These are phyloP conservation scores for Phyllosticta paracitricarpa DNA, from an alignment of 2,329 filamentous ascomycete genomes.

Conservation along the genomic window DNA sequence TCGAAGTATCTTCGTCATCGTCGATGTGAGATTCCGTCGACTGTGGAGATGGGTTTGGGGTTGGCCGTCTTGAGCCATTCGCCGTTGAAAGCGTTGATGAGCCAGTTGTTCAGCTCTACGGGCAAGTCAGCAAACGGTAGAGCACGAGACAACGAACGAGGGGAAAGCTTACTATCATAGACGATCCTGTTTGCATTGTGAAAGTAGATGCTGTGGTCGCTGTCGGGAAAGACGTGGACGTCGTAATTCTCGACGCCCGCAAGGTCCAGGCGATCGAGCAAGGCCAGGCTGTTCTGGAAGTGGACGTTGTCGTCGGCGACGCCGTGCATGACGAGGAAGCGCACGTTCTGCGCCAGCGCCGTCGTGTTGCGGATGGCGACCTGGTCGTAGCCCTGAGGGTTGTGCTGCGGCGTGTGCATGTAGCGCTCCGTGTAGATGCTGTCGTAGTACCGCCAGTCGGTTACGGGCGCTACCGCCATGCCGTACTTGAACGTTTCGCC, in stretches of 20 bases:
- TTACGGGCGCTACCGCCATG: constrained; percentile 97
- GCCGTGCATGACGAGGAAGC: constrained; percentile 93
- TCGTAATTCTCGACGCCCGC: constrained; percentile 85
- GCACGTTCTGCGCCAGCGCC: constrained; percentile 64
- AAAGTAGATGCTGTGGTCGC: constrained; percentile 89
- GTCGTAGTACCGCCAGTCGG: constrained; percentile 94
- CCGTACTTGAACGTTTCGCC: constrained; percentile 89
- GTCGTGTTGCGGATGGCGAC: constrained; percentile 64
- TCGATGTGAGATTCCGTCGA: background rate
- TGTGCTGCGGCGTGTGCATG: constrained; percentile 88
- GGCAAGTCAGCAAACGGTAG: background rate
- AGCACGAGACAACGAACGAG: background rate
- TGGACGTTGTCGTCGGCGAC: constrained; percentile 97
- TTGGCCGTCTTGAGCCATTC: constrained; percentile 64
- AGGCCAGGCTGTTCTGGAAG: constrained; percentile 80
- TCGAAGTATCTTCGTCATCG: background rate
- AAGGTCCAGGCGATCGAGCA: constrained; percentile 80
- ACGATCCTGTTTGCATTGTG: constrained; percentile 88
- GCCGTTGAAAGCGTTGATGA: constrained; percentile 95
- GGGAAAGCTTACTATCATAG: constrained; percentile 65
- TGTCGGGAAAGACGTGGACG: constrained; percentile 92
- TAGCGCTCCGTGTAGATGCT: constrained; percentile 92
- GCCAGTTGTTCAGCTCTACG: constrained; percentile 72
- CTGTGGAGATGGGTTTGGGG: constrained; percentile 34
- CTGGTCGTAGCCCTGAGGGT: constrained; percentile 64